These are phyloP conservation scores for Lasiosphaeria ovina DNA, from an alignment of 495 filamentous ascomycete genomes.

Conservation along the genomic window DNA sequence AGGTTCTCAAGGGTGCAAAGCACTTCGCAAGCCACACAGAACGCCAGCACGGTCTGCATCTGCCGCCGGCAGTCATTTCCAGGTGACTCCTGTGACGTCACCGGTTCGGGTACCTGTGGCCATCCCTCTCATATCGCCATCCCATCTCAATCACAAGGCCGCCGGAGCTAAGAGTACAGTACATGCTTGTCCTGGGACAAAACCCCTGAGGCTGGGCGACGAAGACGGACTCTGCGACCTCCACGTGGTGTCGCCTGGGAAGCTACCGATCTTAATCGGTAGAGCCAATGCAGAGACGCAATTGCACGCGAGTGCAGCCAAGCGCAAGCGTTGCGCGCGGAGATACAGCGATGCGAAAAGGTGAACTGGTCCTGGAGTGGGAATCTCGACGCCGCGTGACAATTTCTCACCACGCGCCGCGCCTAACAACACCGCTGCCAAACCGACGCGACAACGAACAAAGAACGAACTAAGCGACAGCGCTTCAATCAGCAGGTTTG, in stretches of 20 bases:
- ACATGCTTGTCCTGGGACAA: too few species aligned
- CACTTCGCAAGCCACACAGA: too few species aligned
- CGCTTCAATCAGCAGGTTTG: neutral
- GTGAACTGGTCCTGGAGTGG: neutral
- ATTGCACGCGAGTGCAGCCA: neutral
- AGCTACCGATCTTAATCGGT: neutral
- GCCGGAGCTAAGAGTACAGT: too few species aligned
- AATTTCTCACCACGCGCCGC: neutral
- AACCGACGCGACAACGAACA: neutral
- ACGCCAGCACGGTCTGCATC: too few species aligned
- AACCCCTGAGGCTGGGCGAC: too few species aligned
- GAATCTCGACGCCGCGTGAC: neutral
- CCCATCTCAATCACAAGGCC: too few species aligned
- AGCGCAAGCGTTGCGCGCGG: neutral
- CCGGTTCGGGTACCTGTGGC: too few species aligned
- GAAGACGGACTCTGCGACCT: neutral
- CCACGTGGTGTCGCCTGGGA: neutral
- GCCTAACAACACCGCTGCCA: neutral
- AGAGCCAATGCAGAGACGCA: neutral
- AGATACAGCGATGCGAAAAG: neutral
- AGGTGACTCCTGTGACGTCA: too few species aligned
- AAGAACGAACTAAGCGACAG: neutral
- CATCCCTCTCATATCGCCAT: too few species aligned
- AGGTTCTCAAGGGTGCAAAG: too few species aligned
- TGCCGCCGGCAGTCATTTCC: too few species aligned